Evolutionary conservation across 2,329 filamentous ascomycete genomes (phyloP).

Genomic region (Epichloe typhina): DNA sequence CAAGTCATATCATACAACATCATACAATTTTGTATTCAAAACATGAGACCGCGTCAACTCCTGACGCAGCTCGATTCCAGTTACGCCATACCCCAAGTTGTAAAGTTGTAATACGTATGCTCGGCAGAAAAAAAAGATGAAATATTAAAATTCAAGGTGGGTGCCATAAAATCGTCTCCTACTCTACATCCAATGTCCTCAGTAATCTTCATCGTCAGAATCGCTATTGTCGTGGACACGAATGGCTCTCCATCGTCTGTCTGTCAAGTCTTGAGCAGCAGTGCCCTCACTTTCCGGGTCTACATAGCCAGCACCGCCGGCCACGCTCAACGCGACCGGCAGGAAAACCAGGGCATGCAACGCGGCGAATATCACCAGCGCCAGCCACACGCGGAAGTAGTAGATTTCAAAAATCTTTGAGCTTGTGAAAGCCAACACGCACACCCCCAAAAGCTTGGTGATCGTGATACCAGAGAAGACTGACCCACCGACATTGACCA

Average conservation of each 20-base stretch:
- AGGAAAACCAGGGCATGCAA: slow-evolving; percentile 83
- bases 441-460: slow-evolving; percentile 86
- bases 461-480: slow-evolving; percentile 95
- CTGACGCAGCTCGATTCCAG: not conserved
- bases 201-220: slow-evolving; percentile 52
- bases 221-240: slow-evolving; percentile 64
- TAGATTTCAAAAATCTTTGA: slow-evolving; percentile 99
- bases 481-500: slow-evolving; percentile 87
- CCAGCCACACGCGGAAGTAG: slow-evolving; percentile 94
- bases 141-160: too few relatives aligned
- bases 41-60: not conserved
- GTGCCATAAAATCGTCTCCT: not conserved
- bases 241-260: slow-evolving; percentile 63
- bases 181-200: not conserved
- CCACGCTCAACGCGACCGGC: slow-evolving; percentile 74
- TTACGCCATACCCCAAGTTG: not conserved
- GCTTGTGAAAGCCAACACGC: slow-evolving; percentile 81
- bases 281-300: slow-evolving; percentile 81
- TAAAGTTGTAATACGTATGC: not conserved
- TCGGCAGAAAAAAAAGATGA: not conserved
- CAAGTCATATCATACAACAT: not conserved
- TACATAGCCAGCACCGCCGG: slow-evolving; percentile 77
- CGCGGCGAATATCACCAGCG: slow-evolving; percentile 79
- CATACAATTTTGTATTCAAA: not conserved
- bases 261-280: slow-evolving; percentile 76